A percentile compares a stretch with the other conserved stretches of the same genome.
Conservation (phyloP, 768 basidiomycete genomes). For the Termitomyces sp. region DNA sequence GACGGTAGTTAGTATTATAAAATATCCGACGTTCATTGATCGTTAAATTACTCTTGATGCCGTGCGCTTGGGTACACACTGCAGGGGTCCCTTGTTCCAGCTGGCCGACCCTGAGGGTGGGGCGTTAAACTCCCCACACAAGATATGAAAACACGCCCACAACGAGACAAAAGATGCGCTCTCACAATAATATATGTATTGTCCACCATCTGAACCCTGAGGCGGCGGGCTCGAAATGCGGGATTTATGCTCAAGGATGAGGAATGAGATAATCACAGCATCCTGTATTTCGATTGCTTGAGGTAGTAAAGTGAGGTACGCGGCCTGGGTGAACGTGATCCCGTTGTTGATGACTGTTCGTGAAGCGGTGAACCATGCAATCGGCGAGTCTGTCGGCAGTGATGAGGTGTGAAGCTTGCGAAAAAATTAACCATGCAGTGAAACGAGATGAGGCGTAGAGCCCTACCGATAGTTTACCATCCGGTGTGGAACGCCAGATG, state of each 20-base stretch:
- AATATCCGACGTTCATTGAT: background rate
- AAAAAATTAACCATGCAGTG: background rate
- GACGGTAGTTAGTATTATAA: background rate
- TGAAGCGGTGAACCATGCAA: slow-evolving; percentile 22
- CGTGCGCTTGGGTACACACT: background rate
- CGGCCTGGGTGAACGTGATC: slow-evolving; percentile 6
- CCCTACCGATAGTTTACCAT: slow-evolving; percentile 16
- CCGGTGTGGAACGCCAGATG: slow-evolving; percentile 16
- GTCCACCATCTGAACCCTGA: background rate
- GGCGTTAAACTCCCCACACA: slow-evolving; percentile 5
- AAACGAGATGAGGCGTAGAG: background rate
- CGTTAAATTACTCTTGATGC: background rate
- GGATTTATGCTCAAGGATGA: slow-evolving; percentile 19
- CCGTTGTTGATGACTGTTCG: slow-evolving; percentile 7
- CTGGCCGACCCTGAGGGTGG: background rate
- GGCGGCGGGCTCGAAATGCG: slow-evolving; percentile 9
- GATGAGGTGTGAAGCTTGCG: slow-evolving; percentile 2
- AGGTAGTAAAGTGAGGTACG: slow-evolving; percentile 17
- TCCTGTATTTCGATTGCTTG: slow-evolving; percentile 19
- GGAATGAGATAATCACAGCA: slow-evolving; percentile 16
- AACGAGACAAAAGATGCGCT: background rate
- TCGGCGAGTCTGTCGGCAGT: slow-evolving; percentile 7
- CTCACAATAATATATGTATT: slow-evolving; percentile 13
- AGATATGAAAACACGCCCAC: slow-evolving; percentile 3
- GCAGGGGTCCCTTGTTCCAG: background rate